Base-by-base conservation (phyloP, 306 rosid genomes). In the Canavalia ensiformis region DNA sequence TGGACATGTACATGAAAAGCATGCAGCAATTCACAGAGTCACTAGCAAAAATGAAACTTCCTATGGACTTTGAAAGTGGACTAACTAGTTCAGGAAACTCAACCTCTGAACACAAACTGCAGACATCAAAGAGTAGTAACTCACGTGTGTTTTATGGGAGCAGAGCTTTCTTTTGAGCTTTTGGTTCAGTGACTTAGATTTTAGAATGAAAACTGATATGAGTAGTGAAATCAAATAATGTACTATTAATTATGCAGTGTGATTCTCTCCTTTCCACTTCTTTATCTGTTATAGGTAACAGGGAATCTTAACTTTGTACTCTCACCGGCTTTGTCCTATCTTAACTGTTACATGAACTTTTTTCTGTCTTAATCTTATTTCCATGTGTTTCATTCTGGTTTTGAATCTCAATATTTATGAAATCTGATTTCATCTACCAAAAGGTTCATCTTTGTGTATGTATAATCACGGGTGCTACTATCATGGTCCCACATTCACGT, bases 1-100 rank as follows among this genome's bases (percentile, higher is more conserved):
- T 95, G 57, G 97, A 95, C 87, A 91, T 91, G 95, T 93, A 93
- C 88, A 91, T 93, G 97, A 95, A 95, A 85, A 93, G 99, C 86
- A 93, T 95, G 99, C 99, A 95, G 80, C 99, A 95, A 69, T 91
- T 94, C 75, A 95, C 97, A 0, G 99, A 95, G 88, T 95, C 98
- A 65, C 76, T 95, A 85, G 98, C 99, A 5, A 93, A 93, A 50
- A 95, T 93, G 99, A 95, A 95, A 86, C 97, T 95, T 63, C 99
- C 99, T 52, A 68, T 93, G 89, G 99, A 95, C 88, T 57, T 87
- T 8, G 97, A 93, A 57, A 86, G 73, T 59, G 94, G 93, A 42
- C 90, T 94, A 29, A 82, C 92, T 50, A 94, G 85, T 75, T 91
- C 97, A 39, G 97, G 87, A 62, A 87, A 82, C 82, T 93, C 99